phyloP scores from a whole-genome alignment of 768 basidiomycete genomes.

The Panus rudis region DNA sequence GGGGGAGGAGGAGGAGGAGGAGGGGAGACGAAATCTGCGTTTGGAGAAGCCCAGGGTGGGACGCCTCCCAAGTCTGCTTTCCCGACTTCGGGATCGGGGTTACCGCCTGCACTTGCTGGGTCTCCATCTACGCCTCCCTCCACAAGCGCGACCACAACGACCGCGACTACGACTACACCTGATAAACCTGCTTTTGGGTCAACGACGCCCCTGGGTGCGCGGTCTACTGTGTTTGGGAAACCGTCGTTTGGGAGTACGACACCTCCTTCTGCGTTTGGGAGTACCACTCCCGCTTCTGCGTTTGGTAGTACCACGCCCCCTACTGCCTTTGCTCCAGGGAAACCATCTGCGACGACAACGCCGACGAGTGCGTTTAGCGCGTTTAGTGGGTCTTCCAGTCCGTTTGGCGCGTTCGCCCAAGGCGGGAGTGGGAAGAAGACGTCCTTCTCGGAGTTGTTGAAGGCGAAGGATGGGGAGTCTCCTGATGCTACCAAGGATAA shows the following conservation, averaged over 20 bases:
- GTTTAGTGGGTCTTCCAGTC: constrained; percentile 24
- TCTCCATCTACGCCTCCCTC: too few relatives aligned
- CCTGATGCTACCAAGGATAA: neutral
- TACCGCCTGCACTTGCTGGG: too few relatives aligned
- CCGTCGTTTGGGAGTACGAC: constrained; percentile 12
- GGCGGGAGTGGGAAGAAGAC: constrained; percentile 28
- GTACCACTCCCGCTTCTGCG: neutral
- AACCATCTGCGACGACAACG: constrained; percentile 17
- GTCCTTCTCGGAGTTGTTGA: constrained; percentile 57
- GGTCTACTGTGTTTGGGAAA: constrained; percentile 21
- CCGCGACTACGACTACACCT: constrained; percentile 1
- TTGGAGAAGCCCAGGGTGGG: constrained; percentile 18
- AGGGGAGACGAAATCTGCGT: constrained; percentile 13
- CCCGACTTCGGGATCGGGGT: constrained; percentile 12
- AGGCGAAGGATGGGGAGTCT: neutral
- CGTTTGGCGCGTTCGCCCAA: constrained; percentile 38
- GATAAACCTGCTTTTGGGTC: neutral
- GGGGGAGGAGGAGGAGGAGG: too few relatives aligned
- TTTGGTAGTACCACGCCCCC: constrained; percentile 5
- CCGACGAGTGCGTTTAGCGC: constrained; percentile 34
- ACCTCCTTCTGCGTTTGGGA: neutral
- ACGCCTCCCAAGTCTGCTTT: constrained; percentile 14
- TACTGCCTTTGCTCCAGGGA: neutral
- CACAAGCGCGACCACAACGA: too few relatives aligned
- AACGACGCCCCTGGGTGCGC: too few relatives aligned